phyloP scores from a whole-genome alignment of 73 alveolate genomes.

The Stentor coeruleus region DNA sequence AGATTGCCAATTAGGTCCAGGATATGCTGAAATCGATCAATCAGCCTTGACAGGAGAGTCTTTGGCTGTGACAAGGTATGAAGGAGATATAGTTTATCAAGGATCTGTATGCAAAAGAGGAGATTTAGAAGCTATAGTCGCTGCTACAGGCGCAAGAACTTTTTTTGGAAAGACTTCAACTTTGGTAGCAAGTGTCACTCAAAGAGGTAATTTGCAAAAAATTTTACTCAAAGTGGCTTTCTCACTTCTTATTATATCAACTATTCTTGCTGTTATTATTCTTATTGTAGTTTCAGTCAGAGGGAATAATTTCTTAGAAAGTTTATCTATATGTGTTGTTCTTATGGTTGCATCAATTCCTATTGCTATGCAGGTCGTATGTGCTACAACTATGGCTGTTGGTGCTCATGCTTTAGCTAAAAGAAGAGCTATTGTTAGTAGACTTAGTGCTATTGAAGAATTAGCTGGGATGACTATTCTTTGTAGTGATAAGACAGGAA shows the following conservation, averaged over 20 bases:
- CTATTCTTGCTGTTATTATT: not conserved
- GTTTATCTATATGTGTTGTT: slow-evolving; percentile 21
- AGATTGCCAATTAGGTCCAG: slow-evolving; percentile 37
- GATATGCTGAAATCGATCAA: slow-evolving; percentile 24
- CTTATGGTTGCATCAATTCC: slow-evolving; percentile 32
- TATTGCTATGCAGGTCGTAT: slow-evolving; percentile 30
- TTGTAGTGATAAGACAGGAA: slow-evolving; percentile 84
- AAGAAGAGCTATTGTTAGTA: slow-evolving; percentile 68
- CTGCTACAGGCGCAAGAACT: slow-evolving; percentile 30
- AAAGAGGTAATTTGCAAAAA: slow-evolving; percentile 29
- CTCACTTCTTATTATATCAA: not conserved
- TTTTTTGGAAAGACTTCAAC: slow-evolving; percentile 31
- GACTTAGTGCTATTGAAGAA: slow-evolving; percentile 71
- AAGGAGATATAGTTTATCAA: slow-evolving; percentile 28
- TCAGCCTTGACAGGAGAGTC: slow-evolving; percentile 28
- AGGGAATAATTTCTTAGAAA: slow-evolving; percentile 20
- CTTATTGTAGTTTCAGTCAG: not conserved
- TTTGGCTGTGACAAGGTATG: slow-evolving; percentile 14
- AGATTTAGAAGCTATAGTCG: slow-evolving; percentile 14
- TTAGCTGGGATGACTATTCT: slow-evolving; percentile 76
- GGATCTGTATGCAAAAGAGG: slow-evolving; percentile 24
- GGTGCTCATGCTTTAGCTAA: slow-evolving; percentile 56
- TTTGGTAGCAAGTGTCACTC: slow-evolving; percentile 17
- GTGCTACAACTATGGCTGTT: slow-evolving; percentile 42
- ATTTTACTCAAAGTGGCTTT: slow-evolving; percentile 10